Evolutionary conservation across 2,329 filamentous ascomycete genomes (phyloP).

Genomic region (Macrophomina tecta): DNA sequence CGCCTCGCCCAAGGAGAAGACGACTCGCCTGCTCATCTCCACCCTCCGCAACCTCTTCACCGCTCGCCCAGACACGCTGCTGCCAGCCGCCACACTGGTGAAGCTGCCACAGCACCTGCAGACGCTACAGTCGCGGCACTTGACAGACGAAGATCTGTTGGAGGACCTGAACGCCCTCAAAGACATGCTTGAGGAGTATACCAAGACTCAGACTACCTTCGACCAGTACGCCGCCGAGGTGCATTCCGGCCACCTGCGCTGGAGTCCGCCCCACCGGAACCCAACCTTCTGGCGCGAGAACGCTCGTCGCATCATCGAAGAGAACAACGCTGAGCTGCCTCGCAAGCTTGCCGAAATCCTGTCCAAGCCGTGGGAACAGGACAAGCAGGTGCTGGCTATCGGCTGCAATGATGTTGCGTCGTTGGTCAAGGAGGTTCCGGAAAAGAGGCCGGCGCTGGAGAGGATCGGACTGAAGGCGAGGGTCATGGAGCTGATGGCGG

Average conservation of each 20-base stretch:
- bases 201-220: slow-evolving; percentile 70
- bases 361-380: slow-evolving; percentile 80
- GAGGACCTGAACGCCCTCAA: slow-evolving; percentile 56
- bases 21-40: slow-evolving; percentile 85
- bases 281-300: slow-evolving; percentile 91
- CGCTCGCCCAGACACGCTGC: slow-evolving; percentile 69
- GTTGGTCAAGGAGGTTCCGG: slow-evolving; percentile 86
- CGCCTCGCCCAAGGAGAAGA: slow-evolving; percentile 96
- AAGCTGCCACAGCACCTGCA: slow-evolving; percentile 71
- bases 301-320: slow-evolving; percentile 82
- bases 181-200: slow-evolving; percentile 83
- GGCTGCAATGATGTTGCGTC: slow-evolving; percentile 92
- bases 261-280: slow-evolving; percentile 90
- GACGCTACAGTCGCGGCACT: slow-evolving; percentile 60
- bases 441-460: slow-evolving; percentile 80
- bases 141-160: slow-evolving; percentile 59
- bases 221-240: slow-evolving; percentile 80
- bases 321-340: slow-evolving; percentile 78
- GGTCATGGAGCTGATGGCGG: slow-evolving; percentile 93
- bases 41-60: slow-evolving; percentile 88
- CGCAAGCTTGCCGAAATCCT: slow-evolving; percentile 86
- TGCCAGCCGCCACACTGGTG: slow-evolving; percentile 85
- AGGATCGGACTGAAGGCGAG: slow-evolving; percentile 82
- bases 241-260: slow-evolving; percentile 83
- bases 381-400: slow-evolving; percentile 85